phyloP scores from a whole-genome alignment of 306 rosid genomes.

The Pyrus bretschneideri region DNA sequence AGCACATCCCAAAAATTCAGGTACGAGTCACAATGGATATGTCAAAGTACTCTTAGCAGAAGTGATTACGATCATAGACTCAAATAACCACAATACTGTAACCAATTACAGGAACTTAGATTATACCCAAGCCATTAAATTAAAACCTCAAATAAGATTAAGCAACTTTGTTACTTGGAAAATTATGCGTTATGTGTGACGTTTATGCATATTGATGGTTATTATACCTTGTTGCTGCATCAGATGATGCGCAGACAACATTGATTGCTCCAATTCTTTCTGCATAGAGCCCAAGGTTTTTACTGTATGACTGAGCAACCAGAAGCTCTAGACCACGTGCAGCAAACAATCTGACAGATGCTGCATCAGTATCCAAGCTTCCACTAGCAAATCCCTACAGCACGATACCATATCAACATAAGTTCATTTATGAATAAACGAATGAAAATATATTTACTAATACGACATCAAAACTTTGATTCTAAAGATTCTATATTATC shows the following conservation, averaged over 20 bases:
- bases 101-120: background rate
- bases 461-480: background rate
- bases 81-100: background rate
- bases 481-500: background rate
- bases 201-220: background rate
- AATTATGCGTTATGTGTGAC: background rate
- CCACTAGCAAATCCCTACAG: constrained; percentile 98
- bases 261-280: constrained; percentile 98
- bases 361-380: constrained; percentile 87
- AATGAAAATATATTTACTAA: background rate
- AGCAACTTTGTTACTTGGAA: background rate
- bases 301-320: constrained; percentile 95
- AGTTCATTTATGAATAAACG: background rate
- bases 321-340: constrained; percentile 86
- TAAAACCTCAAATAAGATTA: background rate
- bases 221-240: constrained; percentile 69
- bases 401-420: background rate
- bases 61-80: no score
- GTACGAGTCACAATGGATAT: background rate
- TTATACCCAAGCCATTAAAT: background rate
- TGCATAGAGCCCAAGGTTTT: constrained; percentile 94
- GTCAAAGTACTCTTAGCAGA: background rate
- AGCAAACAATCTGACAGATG: constrained; percentile 85
- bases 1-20: constrained; percentile 6
- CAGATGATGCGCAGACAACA: constrained; percentile 72